These are phyloP conservation scores for Flaveria floridana DNA, from an alignment of 140 eudicot genomes.

Conservation along the genomic window DNA sequence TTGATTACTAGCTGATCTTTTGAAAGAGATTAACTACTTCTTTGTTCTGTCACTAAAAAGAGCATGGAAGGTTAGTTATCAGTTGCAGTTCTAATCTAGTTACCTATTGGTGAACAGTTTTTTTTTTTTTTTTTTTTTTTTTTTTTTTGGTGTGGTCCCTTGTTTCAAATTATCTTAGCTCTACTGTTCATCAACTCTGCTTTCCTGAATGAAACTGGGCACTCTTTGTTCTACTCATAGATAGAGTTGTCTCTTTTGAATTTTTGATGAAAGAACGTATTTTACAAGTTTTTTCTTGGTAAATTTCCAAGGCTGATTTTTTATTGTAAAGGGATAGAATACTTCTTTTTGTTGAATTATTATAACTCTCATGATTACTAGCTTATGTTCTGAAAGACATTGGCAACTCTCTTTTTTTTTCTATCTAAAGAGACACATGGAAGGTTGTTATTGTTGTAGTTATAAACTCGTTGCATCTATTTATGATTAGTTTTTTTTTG, in stretches of 20 bases:
- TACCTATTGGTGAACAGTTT: neutral
- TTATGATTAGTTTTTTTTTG: no score
- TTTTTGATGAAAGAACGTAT: neutral
- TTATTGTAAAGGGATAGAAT: neutral
- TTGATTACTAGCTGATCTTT: slow-evolving; percentile 7
- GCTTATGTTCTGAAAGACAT: no score
- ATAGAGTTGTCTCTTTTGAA: neutral
- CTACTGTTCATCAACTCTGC: neutral
- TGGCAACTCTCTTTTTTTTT: no score
- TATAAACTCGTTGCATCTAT: no score
- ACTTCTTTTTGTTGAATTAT: no score
- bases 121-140: neutral
- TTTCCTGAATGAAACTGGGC: neutral
- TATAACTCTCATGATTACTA: no score
- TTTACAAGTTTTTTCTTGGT: neutral
- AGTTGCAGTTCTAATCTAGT: slow-evolving; percentile 2
- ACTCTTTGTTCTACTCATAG: neutral
- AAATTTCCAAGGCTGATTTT: neutral
- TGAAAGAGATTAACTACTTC: neutral
- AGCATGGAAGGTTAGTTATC: slow-evolving; percentile 20
- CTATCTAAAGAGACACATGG: no score
- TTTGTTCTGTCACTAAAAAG: neutral
- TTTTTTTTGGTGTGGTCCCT: neutral
- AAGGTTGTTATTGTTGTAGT: no score
- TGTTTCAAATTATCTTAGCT: neutral